phyloP scores from a whole-genome alignment of 345 rosid genomes.

The Syzygium aromaticum region DNA sequence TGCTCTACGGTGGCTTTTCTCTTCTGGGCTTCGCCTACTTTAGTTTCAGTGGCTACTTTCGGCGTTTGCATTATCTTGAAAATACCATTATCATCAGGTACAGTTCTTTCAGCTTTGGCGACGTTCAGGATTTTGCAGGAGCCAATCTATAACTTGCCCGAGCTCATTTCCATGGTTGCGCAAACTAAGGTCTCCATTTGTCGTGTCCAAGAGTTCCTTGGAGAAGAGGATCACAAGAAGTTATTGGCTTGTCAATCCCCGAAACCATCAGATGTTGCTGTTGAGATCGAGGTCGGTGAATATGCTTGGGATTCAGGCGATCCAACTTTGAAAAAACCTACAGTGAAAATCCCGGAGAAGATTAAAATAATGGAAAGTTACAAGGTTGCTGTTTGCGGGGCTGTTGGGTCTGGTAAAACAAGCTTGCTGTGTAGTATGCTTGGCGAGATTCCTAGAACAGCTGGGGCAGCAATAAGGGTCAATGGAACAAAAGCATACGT shows the following conservation, averaged over 20 bases:
- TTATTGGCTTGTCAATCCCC: neutral
- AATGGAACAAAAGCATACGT: conserved; percentile 68
- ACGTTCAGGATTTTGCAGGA: conserved; percentile 60
- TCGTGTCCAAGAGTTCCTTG: conserved; percentile 23
- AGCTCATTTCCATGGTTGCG: conserved; percentile 49
- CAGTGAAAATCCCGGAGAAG: conserved; percentile 24
- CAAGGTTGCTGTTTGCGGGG: conserved; percentile 75
- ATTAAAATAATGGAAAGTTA: conserved; percentile 35
- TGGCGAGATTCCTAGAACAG: conserved; percentile 65
- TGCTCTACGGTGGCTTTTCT: conserved; percentile 54
- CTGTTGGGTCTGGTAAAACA: conserved; percentile 89
- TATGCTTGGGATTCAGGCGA: conserved; percentile 42
- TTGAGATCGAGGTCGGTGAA: conserved; percentile 38
- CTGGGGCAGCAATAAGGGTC: conserved; percentile 49
- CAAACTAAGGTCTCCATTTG: conserved; percentile 55
- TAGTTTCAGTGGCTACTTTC: conserved; percentile 50
- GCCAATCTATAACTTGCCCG: conserved; percentile 63
- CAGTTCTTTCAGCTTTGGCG: conserved; percentile 55
- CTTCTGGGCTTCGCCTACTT: conserved; percentile 70
- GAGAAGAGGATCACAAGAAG: conserved; percentile 41
- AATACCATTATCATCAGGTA: conserved; percentile 38
- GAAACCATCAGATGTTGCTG: conserved; percentile 12
- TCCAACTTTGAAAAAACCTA: conserved; percentile 14
- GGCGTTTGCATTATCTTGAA: conserved; percentile 38
- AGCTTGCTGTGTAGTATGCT: conserved; percentile 64